Evolutionary conservation across 495 filamentous ascomycete genomes (phyloP).

Genomic region (Annulohypoxylon moriforme): DNA sequence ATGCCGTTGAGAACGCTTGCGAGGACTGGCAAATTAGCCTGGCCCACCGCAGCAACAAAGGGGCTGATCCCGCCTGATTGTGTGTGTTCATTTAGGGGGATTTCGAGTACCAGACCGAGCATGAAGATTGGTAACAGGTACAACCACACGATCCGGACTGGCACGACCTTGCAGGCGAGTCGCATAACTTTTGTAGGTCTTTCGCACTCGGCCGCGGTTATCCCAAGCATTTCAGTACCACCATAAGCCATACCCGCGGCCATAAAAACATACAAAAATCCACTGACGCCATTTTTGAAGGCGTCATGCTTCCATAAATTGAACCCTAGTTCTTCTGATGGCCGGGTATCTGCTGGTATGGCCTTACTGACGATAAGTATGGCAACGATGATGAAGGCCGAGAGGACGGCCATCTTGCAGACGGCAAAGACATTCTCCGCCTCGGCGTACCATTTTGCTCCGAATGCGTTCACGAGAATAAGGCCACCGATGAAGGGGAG

Average conservation of each 20-base stretch:
- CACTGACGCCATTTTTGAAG: slow-evolving; percentile 69
- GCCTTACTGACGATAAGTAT: slow-evolving; percentile 53
- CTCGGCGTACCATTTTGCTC: slow-evolving; percentile 66
- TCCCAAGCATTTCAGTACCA: slow-evolving; percentile 72
- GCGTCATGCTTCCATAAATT: slow-evolving; percentile 59
- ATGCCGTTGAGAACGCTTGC: slow-evolving; percentile 73
- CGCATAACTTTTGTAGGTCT: slow-evolving; percentile 77
- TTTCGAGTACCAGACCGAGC: slow-evolving; percentile 60
- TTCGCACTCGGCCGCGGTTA: slow-evolving; percentile 78
- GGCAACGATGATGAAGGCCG: slow-evolving; percentile 56
- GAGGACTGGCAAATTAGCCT: slow-evolving; percentile 67
- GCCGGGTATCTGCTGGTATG: slow-evolving; percentile 45
- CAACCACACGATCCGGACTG: slow-evolving; percentile 81
- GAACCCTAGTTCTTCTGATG: slow-evolving; percentile 35
- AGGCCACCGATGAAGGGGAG: slow-evolving; percentile 56
- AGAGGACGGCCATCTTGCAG: slow-evolving; percentile 58
- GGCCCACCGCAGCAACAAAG: slow-evolving; percentile 69
- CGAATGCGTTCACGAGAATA: slow-evolving; percentile 68
- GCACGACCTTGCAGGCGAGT: slow-evolving; percentile 75
- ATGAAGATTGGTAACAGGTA: slow-evolving; percentile 69
- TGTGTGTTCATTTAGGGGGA: slow-evolving; percentile 36
- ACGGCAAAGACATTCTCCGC: slow-evolving; percentile 62
- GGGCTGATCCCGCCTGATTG: slow-evolving; percentile 61
- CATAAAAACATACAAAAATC: slow-evolving; percentile 69
- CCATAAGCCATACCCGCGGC: slow-evolving; percentile 69